These are phyloP conservation scores for Claviceps fusiformis DNA, from an alignment of 2,329 filamentous ascomycete species.

Conservation along the genomic window DNA sequence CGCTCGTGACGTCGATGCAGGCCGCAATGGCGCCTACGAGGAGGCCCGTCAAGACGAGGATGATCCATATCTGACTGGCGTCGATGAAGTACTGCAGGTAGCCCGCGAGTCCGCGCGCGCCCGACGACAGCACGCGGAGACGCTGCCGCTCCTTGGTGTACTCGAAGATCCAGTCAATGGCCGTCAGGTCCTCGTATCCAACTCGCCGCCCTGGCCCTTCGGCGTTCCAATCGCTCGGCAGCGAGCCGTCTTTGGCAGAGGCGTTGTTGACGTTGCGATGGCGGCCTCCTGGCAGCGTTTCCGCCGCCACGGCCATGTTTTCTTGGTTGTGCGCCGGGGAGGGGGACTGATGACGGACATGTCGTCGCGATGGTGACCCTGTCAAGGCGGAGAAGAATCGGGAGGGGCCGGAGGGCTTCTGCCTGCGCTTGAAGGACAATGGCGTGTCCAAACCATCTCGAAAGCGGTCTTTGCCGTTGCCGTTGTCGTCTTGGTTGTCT, in stretches of 20 bases:
- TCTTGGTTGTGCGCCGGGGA: background rate
- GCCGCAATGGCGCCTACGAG: constrained; percentile 76
- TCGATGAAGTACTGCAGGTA: constrained; percentile 63
- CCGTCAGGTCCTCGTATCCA: constrained; percentile 89
- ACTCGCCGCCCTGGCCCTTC: constrained; percentile 83
- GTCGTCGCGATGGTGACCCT: constrained; percentile 11
- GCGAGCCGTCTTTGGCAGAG: constrained; percentile 31
- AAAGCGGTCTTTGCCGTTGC: constrained; percentile 39
- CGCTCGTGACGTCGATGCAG: constrained; percentile 75
- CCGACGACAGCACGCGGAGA: constrained; percentile 59
- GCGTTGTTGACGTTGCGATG: constrained; percentile 7
- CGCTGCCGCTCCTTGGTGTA: constrained; percentile 92
- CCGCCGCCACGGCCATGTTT: constrained; percentile 6
- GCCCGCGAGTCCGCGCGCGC: constrained; percentile 56
- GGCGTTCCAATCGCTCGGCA: constrained; percentile 66
- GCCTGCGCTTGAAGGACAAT: constrained; percentile 60
- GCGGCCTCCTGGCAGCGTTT: constrained; percentile 5
- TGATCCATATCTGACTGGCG: constrained; percentile 80
- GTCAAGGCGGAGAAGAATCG: constrained; percentile 37
- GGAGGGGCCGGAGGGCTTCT: constrained; percentile 35
- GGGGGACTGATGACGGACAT: background rate
- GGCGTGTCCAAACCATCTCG: constrained; percentile 33
- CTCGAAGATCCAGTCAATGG: constrained; percentile 99
- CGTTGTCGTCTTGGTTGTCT: constrained; percentile 8
- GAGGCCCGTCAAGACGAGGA: constrained; percentile 74